phyloP scores from a whole-genome alignment of 2,329 filamentous ascomycete genomes.

The Neoascochyta sp. region DNA sequence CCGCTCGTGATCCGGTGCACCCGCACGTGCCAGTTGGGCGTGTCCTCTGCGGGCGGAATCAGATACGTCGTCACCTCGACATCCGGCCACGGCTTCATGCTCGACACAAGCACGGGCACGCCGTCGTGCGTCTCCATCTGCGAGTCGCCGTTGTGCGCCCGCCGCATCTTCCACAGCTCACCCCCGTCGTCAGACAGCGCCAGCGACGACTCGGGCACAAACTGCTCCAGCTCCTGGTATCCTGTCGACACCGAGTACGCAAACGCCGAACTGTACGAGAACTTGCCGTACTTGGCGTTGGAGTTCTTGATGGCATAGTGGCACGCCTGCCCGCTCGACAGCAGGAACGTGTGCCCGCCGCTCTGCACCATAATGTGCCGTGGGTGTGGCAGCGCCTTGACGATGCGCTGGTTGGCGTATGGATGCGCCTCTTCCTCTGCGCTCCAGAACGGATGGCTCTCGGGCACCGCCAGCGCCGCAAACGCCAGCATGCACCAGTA shows the following conservation, averaged over 20 bases:
- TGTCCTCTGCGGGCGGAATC: slow-evolving; percentile 56
- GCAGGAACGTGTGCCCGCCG: slow-evolving; percentile 71
- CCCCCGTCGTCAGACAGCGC: slow-evolving; percentile 73
- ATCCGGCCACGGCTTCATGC: slow-evolving; percentile 68
- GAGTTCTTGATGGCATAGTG: slow-evolving; percentile 78
- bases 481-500: slow-evolving; percentile 81
- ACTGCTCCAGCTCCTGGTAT: slow-evolving; percentile 71
- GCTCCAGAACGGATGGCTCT: slow-evolving; percentile 71
- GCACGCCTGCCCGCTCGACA: slow-evolving; percentile 71
- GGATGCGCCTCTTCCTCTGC: slow-evolving; percentile 61
- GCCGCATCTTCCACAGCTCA: slow-evolving; percentile 74
- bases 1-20: slow-evolving; percentile 59
- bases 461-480: slow-evolving; percentile 66
- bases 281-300: slow-evolving; percentile 76
- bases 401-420: slow-evolving; percentile 53
- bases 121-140: slow-evolving; percentile 56
- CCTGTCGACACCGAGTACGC: slow-evolving; percentile 75
- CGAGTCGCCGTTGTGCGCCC: slow-evolving; percentile 60
- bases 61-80: slow-evolving; percentile 64
- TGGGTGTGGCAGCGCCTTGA: slow-evolving; percentile 62
- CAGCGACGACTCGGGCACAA: slow-evolving; percentile 70
- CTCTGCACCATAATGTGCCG: slow-evolving; percentile 69
- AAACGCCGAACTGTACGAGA: slow-evolving; percentile 73
- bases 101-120: slow-evolving; percentile 60
- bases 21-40: slow-evolving; percentile 65